Evolutionary conservation across 345 rosid genomes (phyloP), one percentile per base, ranked within the genome.

Genomic region (Eutrema yunnanense): DNA sequence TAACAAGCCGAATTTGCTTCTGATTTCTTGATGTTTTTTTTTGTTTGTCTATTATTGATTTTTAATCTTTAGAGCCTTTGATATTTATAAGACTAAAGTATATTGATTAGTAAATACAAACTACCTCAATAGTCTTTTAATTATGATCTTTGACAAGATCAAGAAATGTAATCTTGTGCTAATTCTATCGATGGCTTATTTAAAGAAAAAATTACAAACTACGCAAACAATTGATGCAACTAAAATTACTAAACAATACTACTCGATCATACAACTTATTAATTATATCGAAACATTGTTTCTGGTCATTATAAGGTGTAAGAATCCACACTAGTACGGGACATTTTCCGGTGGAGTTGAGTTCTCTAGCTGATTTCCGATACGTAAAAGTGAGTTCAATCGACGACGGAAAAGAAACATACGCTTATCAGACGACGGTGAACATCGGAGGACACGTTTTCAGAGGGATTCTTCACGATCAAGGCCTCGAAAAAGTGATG

Each of bases 391-490:
- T 87, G 78, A 83, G 84, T 43, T 72, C 84, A 32, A 38, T 81
- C 5, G 81, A 78, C n/a, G 83, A 81, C 19, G 73, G 47, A 33
- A 79, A 58, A 33, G 87, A 85, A 43, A 82, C 77, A 71, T 81
- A 69, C 22, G 85, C 81, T 57, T 82, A 79, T 79, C 77, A 77
- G 53, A 73, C 85, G 47, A 44, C 75, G 44, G 81, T 83, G 49
- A 83, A 67, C 62, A 87, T 87, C 4, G 85, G 87, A 61, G 92
- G 87, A 14, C 87, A 81, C 65, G 49, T 87, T 16, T 87, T 87
- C 61, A 87, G 81, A 72, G 92, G 92, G 65, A 81, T 87, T 77
- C 89, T 87, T 13, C 78, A 85, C 49, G 86, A 87, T 73, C 86
- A 85, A 74, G 92, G 91, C 53, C 81, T 71, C 22, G 83, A 81